Percentiles rank a stretch among this genome's conserved stretches.
Conservation (phyloP, 2,329 filamentous ascomycete species). For the Paracamarosporium sp. region DNA sequence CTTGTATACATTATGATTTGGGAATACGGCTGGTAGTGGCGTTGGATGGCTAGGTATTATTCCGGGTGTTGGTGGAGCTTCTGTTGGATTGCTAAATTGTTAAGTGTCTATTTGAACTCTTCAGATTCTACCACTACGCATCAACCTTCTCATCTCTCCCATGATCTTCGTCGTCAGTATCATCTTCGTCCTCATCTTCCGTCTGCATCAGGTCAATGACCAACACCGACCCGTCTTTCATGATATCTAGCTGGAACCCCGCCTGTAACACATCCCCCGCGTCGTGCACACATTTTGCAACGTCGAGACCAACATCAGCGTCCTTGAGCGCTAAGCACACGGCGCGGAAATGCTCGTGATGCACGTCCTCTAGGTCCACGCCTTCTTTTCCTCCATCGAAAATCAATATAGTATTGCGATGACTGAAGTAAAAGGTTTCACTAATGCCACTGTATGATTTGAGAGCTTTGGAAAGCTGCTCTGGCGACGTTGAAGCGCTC, state of each 20-base stretch:
- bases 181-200: background rate
- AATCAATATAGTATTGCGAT: background rate
- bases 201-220: conserved; percentile 1
- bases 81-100: background rate
- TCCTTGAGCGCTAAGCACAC: conserved; percentile 3
- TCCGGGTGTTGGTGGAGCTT: background rate
- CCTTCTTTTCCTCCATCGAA: conserved; percentile 1
- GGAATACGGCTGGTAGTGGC: background rate
- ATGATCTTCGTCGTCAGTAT: background rate
- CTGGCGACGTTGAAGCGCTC: background rate
- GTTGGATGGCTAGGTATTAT: background rate
- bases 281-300: conserved; percentile 4
- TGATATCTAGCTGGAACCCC: conserved; percentile 1
- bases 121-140: too few species aligned
- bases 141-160: background rate
- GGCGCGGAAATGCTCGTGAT: conserved; percentile 3
- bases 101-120: background rate
- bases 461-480: background rate
- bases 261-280: background rate
- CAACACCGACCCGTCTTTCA: background rate
- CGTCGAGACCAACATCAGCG: conserved; percentile 4
- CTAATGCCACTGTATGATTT: background rate
- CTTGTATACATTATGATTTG: background rate
- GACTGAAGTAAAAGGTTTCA: background rate
- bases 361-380: background rate